Base-by-base conservation (phyloP, 768 basidiomycete species). In the Termitomyces eurrhizus region DNA sequence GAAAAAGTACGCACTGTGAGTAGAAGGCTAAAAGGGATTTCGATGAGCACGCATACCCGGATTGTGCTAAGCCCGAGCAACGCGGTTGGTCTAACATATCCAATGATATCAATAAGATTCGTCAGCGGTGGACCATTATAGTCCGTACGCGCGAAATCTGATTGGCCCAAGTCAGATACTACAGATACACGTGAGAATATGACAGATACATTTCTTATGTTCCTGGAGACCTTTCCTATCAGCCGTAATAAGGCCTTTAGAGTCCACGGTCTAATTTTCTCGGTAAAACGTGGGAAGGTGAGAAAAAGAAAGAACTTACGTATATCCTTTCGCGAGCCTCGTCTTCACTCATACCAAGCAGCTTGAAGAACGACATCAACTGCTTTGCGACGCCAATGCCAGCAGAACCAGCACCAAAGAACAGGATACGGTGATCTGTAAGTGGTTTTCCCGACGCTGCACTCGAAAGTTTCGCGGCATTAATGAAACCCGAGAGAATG, bases 331-430 rank as follows among this genome's bases (percentile, higher is more conserved):
- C 75, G 66, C 74, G 83, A 7, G 90, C 90, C 64, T 90, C 86
- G 60, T 89, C 83, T 64, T 83, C 85, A 21, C 74, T 76, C 71
- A 90, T 63, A 9, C 89, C 88, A 45, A 82, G 74, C 65, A 90
- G 72, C 54, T 81, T 89, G 78, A 93, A 92, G 79, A 93, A 95
- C 58, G 88, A 89, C 70, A 85, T 77, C 33, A 91, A 78, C 69
- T 95, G 92, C 73, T 85, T 86, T 48, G 89, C 93, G 42, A 96
- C 94, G 57, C 93, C 94, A 55, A 95, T 89, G 49, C 93, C 93
- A 8, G 91, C 89, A 12, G 87, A 89, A 0, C 94, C 94, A 1
- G 93, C 92, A n/a, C 94, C 94, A 54, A 91, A 87, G 80, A 96
- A 95, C 54, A 95, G 78, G 66, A 95, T 89, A 49, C 84, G 83